phyloP scores from a whole-genome alignment of 2,329 filamentous ascomycete genomes.

The Microcyclospora tardicrescens region DNA sequence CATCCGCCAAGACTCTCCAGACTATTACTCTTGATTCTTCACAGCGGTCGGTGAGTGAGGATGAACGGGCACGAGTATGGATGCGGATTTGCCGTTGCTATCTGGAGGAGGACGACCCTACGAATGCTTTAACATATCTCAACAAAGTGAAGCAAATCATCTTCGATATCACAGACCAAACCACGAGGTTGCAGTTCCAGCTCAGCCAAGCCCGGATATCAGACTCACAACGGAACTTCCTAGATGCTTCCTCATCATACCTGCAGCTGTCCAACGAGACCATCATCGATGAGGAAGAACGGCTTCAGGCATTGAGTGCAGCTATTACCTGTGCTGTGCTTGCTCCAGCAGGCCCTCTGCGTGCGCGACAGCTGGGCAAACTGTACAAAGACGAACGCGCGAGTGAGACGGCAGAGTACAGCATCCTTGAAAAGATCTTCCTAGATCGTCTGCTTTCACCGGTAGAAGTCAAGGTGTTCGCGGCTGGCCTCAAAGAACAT shows the following conservation, averaged over 20 bases:
- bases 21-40: constrained; percentile 81
- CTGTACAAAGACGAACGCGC: constrained; percentile 90
- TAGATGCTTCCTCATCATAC: constrained; percentile 78
- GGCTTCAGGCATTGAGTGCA: constrained; percentile 69
- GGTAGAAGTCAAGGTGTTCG: constrained; percentile 77
- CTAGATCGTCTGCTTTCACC: constrained; percentile 71
- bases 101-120: constrained; percentile 85
- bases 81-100: constrained; percentile 90
- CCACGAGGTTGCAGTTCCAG: constrained; percentile 71
- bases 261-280: constrained; percentile 70
- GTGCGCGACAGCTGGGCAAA: constrained; percentile 65
- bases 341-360: constrained; percentile 75
- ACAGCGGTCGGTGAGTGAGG: constrained; percentile 68
- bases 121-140: constrained; percentile 69
- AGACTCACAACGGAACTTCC: constrained; percentile 78
- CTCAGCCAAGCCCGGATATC: constrained; percentile 86
- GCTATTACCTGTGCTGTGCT: constrained; percentile 88
- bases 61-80: constrained; percentile 76
- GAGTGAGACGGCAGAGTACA: constrained; percentile 60
- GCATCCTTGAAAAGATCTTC: constrained; percentile 95
- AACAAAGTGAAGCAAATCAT: constrained; percentile 94
- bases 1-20: constrained; percentile 64
- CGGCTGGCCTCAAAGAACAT: constrained; percentile 66
- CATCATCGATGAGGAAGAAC: constrained; percentile 73
- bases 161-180: constrained; percentile 59